Base-by-base conservation (phyloP, 1,139 yeast species). In the Taphrina confusa region DNA sequence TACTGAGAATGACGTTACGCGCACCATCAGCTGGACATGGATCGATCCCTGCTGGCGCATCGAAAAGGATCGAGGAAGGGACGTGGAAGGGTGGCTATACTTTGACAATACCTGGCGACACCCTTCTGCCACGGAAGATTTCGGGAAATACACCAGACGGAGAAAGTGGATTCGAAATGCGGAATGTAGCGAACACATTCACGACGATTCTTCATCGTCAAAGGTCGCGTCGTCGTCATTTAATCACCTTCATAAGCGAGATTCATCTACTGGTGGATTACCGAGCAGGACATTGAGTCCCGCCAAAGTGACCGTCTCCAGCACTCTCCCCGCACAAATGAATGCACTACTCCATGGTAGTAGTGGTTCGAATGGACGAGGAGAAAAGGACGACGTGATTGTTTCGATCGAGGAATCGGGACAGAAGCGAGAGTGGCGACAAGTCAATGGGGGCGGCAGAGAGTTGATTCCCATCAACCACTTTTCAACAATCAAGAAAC, bases 51-150 rank as follows among this genome's bases (percentile, higher is more conserved):
- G 90, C 0, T 92, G 98, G 98, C 77, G 90, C 66, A 78, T 91
- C 62, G 98, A 65, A 30, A 47, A 39, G 23, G 58, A 56, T 14
- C 57, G 57, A 20, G 68, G 61, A 14, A 46, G 66, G 5, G 67
- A 62, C 45, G 92, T 87, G 68, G 97, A 89, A 63, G 98, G 96
- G 0, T 92, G 80, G 74, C 81, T 92, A 57, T 92, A 83, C 72
- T 87, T 82, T 68, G 97, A 92, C 72, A 92, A 90, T 71, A 85
- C 95, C 4, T 92, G 98, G 98, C 88, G 87, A 68, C 84, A 83
- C 66, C 96, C 97, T 16, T 75, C 91, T 1, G 57, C 62, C 30
- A 96, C 88, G 63, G 96, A 91, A 70, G 79, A 94, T 1, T 91
- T 84, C 72, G 83, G 94, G 34, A 90, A 89, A 73, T 92, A 89